Conservation (phyloP, 495 filamentous ascomycete species). For the Aspergillus leporis region DNA sequence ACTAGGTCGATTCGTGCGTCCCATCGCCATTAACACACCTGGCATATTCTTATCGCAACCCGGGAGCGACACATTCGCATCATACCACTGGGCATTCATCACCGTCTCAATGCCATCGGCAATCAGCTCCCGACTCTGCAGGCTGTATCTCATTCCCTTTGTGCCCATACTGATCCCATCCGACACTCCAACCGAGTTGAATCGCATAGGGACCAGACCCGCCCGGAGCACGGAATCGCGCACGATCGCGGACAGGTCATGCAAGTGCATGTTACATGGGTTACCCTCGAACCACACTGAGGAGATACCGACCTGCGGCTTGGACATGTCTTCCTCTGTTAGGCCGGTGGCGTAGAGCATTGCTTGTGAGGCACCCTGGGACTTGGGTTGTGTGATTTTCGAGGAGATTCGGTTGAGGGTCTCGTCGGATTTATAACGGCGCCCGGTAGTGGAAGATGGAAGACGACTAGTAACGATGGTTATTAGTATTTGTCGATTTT, state of each 20-base stretch:
- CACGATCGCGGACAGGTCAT: slow-evolving; percentile 80
- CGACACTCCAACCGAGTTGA: slow-evolving; percentile 97
- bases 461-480: too few species aligned
- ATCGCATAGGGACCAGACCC: slow-evolving; percentile 81
- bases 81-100: slow-evolving; percentile 99
- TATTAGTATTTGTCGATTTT: too few species aligned
- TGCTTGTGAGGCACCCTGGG: slow-evolving; percentile 96
- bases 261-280: slow-evolving; percentile 98
- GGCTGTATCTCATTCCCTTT: slow-evolving; percentile 83
- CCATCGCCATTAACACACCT: slow-evolving; percentile 97
- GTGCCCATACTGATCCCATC: slow-evolving; percentile 61
- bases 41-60: slow-evolving; percentile 99
- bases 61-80: slow-evolving; percentile 96
- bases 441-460: too few species aligned
- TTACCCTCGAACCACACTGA: slow-evolving; percentile 89
- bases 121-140: slow-evolving; percentile 94
- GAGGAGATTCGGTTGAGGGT: slow-evolving; percentile 79
- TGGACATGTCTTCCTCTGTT: slow-evolving; percentile 79
- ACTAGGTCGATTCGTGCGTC: slow-evolving; percentile 86
- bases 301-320: slow-evolving; percentile 95
- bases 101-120: slow-evolving; percentile 98
- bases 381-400: slow-evolving; percentile 88
- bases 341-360: slow-evolving; percentile 97
- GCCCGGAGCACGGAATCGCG: slow-evolving; percentile 81
- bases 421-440: slow-evolving; percentile 15